A percentile compares a stretch with the other conserved stretches of the same genome.
Conservation (phyloP, 2,329 filamentous ascomycete species). For the Colletotrichum viniferum region DNA sequence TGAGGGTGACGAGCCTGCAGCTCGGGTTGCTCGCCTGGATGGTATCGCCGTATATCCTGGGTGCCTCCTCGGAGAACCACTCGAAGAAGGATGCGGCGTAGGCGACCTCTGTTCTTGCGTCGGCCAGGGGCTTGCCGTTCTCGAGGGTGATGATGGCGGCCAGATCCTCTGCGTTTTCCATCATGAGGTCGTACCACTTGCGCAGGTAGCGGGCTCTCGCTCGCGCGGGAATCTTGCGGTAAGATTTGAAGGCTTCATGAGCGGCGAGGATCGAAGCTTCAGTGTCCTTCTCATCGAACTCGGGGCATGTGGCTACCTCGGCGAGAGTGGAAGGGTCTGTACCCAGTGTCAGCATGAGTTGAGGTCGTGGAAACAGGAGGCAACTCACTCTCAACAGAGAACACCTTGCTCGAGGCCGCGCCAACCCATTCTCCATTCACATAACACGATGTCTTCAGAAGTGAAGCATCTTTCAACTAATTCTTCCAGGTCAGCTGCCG, state of each 20-base stretch:
- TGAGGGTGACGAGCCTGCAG: conserved; percentile 64
- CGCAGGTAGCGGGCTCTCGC: conserved; percentile 64
- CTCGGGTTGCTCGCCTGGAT: conserved; percentile 64
- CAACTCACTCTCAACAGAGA: conserved; percentile 66
- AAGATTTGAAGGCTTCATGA: conserved; percentile 65
- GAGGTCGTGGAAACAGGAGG: neutral
- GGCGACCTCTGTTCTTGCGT: conserved; percentile 60
- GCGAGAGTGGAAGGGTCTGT: conserved; percentile 74
- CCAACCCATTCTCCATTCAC: conserved; percentile 80
- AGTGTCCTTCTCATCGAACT: conserved; percentile 72
- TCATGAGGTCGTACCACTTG: conserved; percentile 71
- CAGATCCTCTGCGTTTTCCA: conserved; percentile 69
- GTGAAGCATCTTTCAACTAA: conserved; percentile 64
- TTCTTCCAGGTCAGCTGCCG: neutral
- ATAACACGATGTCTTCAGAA: conserved; percentile 74
- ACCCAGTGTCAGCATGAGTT: neutral
- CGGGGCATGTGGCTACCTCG: conserved; percentile 72
- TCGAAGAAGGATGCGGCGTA: conserved; percentile 67
- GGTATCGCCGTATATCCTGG: conserved; percentile 61
- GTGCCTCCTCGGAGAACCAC: conserved; percentile 70
- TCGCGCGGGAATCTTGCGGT: conserved; percentile 63
- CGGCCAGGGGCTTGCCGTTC: conserved; percentile 72
- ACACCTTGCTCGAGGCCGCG: conserved; percentile 74
- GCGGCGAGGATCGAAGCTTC: conserved; percentile 74
- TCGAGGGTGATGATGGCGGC: conserved; percentile 72